These are phyloP conservation scores for Globisporangium iwayamae DNA, from an alignment of 352 stramenopile species.

Conservation along the genomic window DNA sequence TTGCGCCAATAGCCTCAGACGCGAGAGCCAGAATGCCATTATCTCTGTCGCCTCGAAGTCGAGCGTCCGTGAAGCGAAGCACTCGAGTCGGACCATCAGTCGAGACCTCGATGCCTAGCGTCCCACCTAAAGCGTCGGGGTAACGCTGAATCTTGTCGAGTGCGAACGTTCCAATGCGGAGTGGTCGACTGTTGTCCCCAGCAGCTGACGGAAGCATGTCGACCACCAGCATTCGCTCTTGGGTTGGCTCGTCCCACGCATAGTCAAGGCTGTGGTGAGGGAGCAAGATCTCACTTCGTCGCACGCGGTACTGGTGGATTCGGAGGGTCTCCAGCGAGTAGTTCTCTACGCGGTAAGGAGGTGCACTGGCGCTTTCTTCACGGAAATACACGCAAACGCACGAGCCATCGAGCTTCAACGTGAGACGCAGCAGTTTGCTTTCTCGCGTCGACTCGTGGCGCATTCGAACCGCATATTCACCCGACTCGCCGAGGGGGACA, in stretches of 20 bases:
- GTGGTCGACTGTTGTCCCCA: conserved; percentile 80
- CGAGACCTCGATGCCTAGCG: conserved; percentile 77
- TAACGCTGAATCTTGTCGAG: conserved; percentile 82
- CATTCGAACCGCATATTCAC: conserved; percentile 81
- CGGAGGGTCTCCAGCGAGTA: conserved; percentile 87
- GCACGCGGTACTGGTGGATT: conserved; percentile 78
- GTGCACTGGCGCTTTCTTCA: conserved; percentile 71
- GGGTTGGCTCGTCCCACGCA: conserved; percentile 84
- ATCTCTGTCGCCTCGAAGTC: conserved; percentile 46
- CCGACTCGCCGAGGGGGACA: conserved; percentile 67
- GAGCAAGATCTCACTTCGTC: conserved; percentile 80
- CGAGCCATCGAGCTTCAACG: conserved; percentile 70
- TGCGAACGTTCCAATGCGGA: conserved; percentile 80
- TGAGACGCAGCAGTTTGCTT: conserved; percentile 74
- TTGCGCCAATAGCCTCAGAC: neutral
- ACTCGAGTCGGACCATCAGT: conserved; percentile 87
- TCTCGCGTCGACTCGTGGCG: conserved; percentile 78
- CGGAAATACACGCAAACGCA: conserved; percentile 82
- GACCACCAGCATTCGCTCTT: conserved; percentile 75
- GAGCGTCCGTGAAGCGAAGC: conserved; percentile 79
- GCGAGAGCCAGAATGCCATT: conserved; percentile 17
- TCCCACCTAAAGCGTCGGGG: conserved; percentile 66
- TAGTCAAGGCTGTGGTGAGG: conserved; percentile 87
- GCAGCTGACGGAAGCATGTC: conserved; percentile 87
- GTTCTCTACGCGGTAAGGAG: conserved; percentile 86